These are phyloP conservation scores for Neoboletus magnificus DNA, from an alignment of 768 basidiomycete species.

Conservation along the genomic window DNA sequence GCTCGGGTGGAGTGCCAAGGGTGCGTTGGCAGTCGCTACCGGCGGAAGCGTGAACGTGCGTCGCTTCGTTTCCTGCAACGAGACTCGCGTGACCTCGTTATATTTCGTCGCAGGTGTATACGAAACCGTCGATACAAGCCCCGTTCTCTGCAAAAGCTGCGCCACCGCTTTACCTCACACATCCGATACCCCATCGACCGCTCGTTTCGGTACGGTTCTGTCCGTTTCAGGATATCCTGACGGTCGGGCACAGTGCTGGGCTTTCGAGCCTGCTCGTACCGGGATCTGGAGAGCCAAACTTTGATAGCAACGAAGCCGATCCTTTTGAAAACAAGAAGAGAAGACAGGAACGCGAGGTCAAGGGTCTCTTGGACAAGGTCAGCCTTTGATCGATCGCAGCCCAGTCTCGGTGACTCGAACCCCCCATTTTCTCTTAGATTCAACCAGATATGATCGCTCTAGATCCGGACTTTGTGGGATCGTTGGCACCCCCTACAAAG, in stretches of 20 bases:
- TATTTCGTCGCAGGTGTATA: constrained; percentile 57
- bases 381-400: constrained; percentile 4
- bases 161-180: constrained; percentile 87
- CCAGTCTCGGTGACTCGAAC: no score
- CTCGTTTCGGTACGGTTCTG: constrained; percentile 77
- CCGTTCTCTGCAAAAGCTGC: constrained; percentile 44
- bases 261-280: constrained; percentile 87
- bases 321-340: constrained; percentile 85
- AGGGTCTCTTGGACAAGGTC: constrained; percentile 86
- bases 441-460: constrained; percentile 90
- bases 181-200: constrained; percentile 78
- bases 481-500: constrained; percentile 58
- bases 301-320: constrained; percentile 91
- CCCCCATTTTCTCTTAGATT: constrained; percentile 45
- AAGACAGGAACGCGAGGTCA: constrained; percentile 87
- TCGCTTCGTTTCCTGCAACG: neutral
- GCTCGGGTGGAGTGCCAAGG: constrained; percentile 83
- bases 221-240: constrained; percentile 85
- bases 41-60: constrained; percentile 83
- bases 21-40: constrained; percentile 74
- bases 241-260: constrained; percentile 73
- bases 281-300: constrained; percentile 91
- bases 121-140: constrained; percentile 59
- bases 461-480: constrained; percentile 73
- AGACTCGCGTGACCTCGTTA: neutral